Evolutionary conservation across 352 stramenopile species (phyloP), one percentile per base, ranked within the genome.

Genomic region (Pythium phragmitis): DNA sequence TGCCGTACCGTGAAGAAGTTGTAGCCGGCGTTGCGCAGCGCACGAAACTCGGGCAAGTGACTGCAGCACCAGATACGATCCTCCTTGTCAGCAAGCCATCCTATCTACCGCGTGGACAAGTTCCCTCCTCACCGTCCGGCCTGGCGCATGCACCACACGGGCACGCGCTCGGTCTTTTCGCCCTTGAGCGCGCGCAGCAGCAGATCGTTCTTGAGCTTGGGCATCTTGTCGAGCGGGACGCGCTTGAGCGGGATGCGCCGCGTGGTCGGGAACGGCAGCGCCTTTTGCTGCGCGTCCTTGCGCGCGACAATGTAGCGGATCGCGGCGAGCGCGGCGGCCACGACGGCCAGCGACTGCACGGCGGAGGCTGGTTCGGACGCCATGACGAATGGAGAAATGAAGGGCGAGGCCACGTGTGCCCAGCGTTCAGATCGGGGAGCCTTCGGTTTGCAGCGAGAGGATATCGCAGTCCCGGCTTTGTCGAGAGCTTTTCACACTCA

Each of bases 141-240:
- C 74, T 99, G 97, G 50, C 97, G 94, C 80, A 99, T 99, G 60
- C 98, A 91, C 97, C 97, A 99, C 59, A 99, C 88, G 13, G 97
- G 97, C 49, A 95, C 88, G 28, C 88, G 85, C 75, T 97, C 91
- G 11, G 91, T 96, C 53, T 77, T 81, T 62, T 98, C 82, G 60
- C 92, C 89, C 56, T 76, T 78, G 36, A 96, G 82, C 52, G 90
- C 91, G 33, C 89, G 87, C 39, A 97, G 63, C 48, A 97, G 69
- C 45, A 97, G 65, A 65, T 97, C 88, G 74, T 97, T 97, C 71
- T 96, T 94, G 60, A 96, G 75, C 69, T 83, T 81, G n/a, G 86
- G 85, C 60, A 94, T 69, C 39, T 88, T 68, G 46, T 85, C 75
- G 41, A 92, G 67, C 48, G 85, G 69, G 37, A 92, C 57, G 55